These are phyloP conservation scores for Pyronema domesticum DNA, from an alignment of 495 filamentous ascomycete species.

Conservation along the genomic window DNA sequence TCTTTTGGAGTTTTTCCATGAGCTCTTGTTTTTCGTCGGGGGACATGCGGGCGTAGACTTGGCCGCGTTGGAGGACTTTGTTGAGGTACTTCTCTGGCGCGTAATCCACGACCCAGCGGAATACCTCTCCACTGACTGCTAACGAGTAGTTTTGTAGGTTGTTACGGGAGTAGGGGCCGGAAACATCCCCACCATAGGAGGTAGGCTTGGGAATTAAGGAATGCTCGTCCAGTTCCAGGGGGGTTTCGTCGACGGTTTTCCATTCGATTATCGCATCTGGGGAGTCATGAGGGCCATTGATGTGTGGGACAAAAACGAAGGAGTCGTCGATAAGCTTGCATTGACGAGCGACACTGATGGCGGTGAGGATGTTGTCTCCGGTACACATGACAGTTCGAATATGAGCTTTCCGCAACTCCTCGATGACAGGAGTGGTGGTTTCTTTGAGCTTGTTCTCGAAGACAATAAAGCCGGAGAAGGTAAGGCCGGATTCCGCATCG, in stretches of 20 bases:
- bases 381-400: conserved; percentile 95
- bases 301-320: conserved; percentile 83
- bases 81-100: conserved; percentile 58
- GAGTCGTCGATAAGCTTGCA: conserved; percentile 70
- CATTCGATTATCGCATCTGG: conserved; percentile 55
- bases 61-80: conserved; percentile 64
- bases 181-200: conserved; percentile 53
- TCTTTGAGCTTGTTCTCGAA: conserved; percentile 98
- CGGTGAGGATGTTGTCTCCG: conserved; percentile 94
- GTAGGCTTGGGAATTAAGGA: conserved; percentile 54
- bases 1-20: conserved; percentile 88
- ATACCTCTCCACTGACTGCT: conserved; percentile 82
- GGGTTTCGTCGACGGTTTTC: conserved; percentile 79
- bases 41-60: conserved; percentile 96
- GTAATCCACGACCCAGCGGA: conserved; percentile 89
- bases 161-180: conserved; percentile 64
- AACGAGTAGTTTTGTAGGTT: conserved; percentile 68
- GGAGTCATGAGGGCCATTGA: conserved; percentile 56
- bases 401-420: conserved; percentile 65
- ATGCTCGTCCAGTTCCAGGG: conserved; percentile 53
- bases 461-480: conserved; percentile 89
- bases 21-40: conserved; percentile 98
- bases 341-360: conserved; percentile 88
- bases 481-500: conserved; percentile 64
- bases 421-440: conserved; percentile 54